phyloP scores from a whole-genome alignment of 768 basidiomycete species.

The Tubosaeta sp. region DNA sequence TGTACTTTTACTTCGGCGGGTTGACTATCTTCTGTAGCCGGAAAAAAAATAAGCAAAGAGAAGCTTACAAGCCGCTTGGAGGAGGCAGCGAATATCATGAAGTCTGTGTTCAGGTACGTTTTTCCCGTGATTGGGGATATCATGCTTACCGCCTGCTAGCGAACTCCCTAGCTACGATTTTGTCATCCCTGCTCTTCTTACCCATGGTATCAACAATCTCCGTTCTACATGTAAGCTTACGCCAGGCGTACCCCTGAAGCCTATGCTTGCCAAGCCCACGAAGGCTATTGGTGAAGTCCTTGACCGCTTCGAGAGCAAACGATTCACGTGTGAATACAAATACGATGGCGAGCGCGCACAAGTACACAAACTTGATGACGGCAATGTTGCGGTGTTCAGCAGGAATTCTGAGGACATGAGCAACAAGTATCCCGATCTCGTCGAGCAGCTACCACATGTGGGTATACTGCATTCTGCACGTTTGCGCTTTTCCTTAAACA shows the following conservation, averaged over 20 bases:
- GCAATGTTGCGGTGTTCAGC: slow-evolving; percentile 87
- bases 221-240: slow-evolving; percentile 81
- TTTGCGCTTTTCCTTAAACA: slow-evolving; percentile 4
- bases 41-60: slow-evolving; percentile 72
- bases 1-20: neutral
- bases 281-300: slow-evolving; percentile 98
- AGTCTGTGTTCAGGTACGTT: slow-evolving; percentile 85
- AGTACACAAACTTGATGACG: slow-evolving; percentile 82
- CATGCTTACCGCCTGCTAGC: slow-evolving; percentile 37
- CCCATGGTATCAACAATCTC: slow-evolving; percentile 68
- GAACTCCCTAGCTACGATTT: slow-evolving; percentile 91
- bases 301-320: slow-evolving; percentile 92
- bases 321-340: slow-evolving; percentile 98
- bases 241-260: slow-evolving; percentile 94
- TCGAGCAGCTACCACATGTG: slow-evolving; percentile 87
- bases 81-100: slow-evolving; percentile 71
- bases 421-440: slow-evolving; percentile 98
- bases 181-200: slow-evolving; percentile 86
- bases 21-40: slow-evolving; percentile 38
- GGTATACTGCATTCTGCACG: slow-evolving; percentile 9
- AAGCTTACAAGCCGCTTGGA: slow-evolving; percentile 70
- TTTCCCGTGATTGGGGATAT: neutral
- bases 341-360: slow-evolving; percentile 99
- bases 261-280: slow-evolving; percentile 98
- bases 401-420: slow-evolving; percentile 99